Percentiles rank a stretch among this genome's conserved stretches.
Conservation (phyloP, 1,139 yeast species). For the Diutina neorugosa region DNA sequence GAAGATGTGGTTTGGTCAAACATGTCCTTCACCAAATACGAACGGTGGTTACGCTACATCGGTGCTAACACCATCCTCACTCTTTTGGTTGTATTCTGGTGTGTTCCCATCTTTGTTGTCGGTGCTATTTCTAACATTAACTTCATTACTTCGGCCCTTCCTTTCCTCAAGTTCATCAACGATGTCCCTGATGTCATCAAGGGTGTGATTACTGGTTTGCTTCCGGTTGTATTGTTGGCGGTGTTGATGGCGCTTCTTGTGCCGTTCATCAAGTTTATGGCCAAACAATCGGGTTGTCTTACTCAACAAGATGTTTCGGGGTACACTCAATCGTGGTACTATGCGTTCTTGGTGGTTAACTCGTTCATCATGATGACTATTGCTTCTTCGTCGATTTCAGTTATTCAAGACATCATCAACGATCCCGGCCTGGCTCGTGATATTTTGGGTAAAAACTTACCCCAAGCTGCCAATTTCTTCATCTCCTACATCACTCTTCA, state of each 20-base stretch:
- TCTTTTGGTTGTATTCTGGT: slow-evolving; percentile 62
- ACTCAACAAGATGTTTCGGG: slow-evolving; percentile 63
- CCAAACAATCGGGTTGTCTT: slow-evolving; percentile 58
- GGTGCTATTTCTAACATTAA: slow-evolving; percentile 70
- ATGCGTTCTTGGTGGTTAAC: slow-evolving; percentile 81
- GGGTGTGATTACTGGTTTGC: slow-evolving; percentile 63
- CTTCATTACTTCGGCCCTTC: slow-evolving; percentile 47
- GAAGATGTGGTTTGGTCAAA: slow-evolving; percentile 56
- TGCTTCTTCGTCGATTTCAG: slow-evolving; percentile 66
- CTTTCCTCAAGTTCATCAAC: slow-evolving; percentile 50
- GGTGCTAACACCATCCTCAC: slow-evolving; percentile 49
- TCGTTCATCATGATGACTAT: slow-evolving; percentile 72
- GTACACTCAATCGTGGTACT: slow-evolving; percentile 78
- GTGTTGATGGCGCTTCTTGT: slow-evolving; percentile 69
- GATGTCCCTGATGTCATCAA: slow-evolving; percentile 45
- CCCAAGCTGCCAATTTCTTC: slow-evolving; percentile 64
- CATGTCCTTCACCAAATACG: slow-evolving; percentile 78
- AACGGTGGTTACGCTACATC: slow-evolving; percentile 46
- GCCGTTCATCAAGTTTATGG: slow-evolving; percentile 55
- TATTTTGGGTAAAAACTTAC: slow-evolving; percentile 46
- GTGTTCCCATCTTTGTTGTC: slow-evolving; percentile 76
- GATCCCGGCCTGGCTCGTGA: slow-evolving; percentile 45
- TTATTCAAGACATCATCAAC: slow-evolving; percentile 46
- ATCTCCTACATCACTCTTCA: slow-evolving; percentile 37
- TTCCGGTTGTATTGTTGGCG: slow-evolving; percentile 60